Evolutionary conservation across 108 stramenopile species (phyloP).

Genomic region (Nitzschia sp.): DNA sequence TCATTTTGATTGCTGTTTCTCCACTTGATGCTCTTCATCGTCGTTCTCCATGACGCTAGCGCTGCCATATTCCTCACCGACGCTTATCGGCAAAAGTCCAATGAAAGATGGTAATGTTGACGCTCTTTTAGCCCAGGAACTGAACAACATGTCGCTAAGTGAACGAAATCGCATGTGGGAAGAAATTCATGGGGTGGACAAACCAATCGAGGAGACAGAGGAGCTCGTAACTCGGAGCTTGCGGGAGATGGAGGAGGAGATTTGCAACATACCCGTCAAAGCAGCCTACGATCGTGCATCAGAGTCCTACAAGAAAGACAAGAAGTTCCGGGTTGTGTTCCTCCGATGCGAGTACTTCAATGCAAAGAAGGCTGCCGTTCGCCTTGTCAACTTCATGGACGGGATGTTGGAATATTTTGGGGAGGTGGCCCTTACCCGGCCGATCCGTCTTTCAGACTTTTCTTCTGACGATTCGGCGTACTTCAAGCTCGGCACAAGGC

Average conservation of each 20-base stretch:
- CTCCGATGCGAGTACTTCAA: constrained; percentile 33
- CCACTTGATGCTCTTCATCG: too few species aligned
- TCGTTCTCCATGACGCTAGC: too few species aligned
- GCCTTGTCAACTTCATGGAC: constrained; percentile 6
- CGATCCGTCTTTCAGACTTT: constrained; percentile 10
- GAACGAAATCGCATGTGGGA: neutral
- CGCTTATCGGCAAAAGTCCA: too few species aligned
- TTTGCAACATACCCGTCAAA: neutral
- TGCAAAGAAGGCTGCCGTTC: constrained; percentile 16
- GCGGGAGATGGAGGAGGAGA: neutral
- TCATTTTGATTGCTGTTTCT: too few species aligned
- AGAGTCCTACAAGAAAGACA: neutral
- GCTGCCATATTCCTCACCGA: too few species aligned
- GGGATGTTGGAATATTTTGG: constrained; percentile 22
- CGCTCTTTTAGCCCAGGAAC: too few species aligned
- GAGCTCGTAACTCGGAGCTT: neutral
- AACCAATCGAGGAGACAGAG: neutral
- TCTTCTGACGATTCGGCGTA: neutral
- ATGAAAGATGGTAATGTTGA: too few species aligned
- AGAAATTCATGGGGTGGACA: neutral
- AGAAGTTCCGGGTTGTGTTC: constrained; percentile 11
- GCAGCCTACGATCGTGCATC: neutral
- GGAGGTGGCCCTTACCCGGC: constrained; percentile 5
- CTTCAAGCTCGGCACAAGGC: neutral
- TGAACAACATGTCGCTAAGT: too few species aligned